Evolutionary conservation across 2,329 filamentous ascomycete genomes (phyloP), one percentile per base, ranked within the genome.

Genomic region (Penicillium sp.): DNA sequence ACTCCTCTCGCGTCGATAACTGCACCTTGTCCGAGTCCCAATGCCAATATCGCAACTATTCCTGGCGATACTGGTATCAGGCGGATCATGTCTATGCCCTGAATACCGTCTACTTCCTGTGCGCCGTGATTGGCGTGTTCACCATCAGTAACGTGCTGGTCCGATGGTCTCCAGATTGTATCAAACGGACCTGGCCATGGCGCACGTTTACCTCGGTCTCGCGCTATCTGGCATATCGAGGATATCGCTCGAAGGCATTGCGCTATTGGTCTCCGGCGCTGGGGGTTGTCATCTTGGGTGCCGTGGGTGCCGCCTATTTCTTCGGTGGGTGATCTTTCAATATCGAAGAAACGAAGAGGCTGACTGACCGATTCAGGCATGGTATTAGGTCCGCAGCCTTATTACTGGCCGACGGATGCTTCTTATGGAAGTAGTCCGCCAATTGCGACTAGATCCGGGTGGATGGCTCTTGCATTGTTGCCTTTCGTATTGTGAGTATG

Each of bases 31-130:
- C 64, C 1, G 55, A 64, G 1, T 62, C 62, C 7, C 68, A 71
- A 52, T 72, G 69, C 51, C 63, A 54, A 22, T 70, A 68, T 58
- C 64, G 62, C 9, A 52, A 49, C 4, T 53, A 51, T 6, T 50
- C 56, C 31, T 72, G 69, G 69, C 54, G 67, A 57, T 68, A 69
- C 43, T 72, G 69, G 69, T 83, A 82, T 57, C 67, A 81, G 51
- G 78, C 81, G 21, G 83, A 85, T 60, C 76, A 79, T 57, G 75
- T 79, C 34, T 85, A 79, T 58, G 79, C 77, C 0, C 65, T 83
- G 4, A 75, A 75, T 6, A 83, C 81, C 0, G 68, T 83, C 3
- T 81, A 79, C 42, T 81, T 84, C 58, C 79, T 83, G 65, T 70
- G 80, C 59, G 71, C 72, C 0, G 66, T 70, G n/a, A 79, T 84